Conservation (phyloP, 495 filamentous ascomycete species). For the Lophium mytilinum region DNA sequence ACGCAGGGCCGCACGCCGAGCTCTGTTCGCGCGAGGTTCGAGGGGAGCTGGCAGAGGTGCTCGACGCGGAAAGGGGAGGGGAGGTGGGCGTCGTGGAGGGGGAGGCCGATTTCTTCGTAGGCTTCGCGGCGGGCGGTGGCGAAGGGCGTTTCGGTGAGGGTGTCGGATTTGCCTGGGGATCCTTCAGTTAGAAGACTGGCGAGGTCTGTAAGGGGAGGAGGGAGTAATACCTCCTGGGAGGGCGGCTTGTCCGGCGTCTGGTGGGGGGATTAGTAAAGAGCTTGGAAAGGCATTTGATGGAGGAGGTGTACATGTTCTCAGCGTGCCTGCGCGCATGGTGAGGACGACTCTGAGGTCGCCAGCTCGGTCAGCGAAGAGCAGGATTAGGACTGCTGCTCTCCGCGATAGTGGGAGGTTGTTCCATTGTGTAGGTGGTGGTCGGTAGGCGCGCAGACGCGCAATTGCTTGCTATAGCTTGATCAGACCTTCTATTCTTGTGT, state of each 20-base stretch:
- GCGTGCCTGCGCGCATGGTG: conserved; percentile 70
- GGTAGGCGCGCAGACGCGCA: conserved; percentile 63
- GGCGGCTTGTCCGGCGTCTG: conserved; percentile 67
- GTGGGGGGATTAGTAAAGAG: neutral
- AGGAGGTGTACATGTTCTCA: conserved; percentile 44
- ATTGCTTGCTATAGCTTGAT: conserved; percentile 44
- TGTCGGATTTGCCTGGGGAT: conserved; percentile 42
- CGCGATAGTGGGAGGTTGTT: conserved; percentile 59
- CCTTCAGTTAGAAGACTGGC: neutral
- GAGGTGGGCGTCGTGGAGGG: conserved; percentile 52
- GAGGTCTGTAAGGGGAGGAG: conserved; percentile 17
- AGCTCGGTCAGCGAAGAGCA: conserved; percentile 71
- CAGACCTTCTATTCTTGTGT: neutral
- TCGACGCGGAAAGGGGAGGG: conserved; percentile 69
- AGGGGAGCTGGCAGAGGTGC: conserved; percentile 74
- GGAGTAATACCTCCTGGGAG: conserved; percentile 69
- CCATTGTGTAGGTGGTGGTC: conserved; percentile 51
- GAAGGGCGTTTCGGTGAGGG: conserved; percentile 45
- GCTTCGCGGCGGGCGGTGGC: conserved; percentile 83
- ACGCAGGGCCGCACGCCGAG: conserved; percentile 80
- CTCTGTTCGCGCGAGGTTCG: conserved; percentile 71
- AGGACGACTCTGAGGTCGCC: conserved; percentile 77
- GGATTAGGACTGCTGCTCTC: conserved; percentile 73
- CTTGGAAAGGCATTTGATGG: neutral
- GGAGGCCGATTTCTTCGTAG: conserved; percentile 82